Conservation (phyloP, 2,329 filamentous ascomycete species). For the Chaetomiaceae sp. region DNA sequence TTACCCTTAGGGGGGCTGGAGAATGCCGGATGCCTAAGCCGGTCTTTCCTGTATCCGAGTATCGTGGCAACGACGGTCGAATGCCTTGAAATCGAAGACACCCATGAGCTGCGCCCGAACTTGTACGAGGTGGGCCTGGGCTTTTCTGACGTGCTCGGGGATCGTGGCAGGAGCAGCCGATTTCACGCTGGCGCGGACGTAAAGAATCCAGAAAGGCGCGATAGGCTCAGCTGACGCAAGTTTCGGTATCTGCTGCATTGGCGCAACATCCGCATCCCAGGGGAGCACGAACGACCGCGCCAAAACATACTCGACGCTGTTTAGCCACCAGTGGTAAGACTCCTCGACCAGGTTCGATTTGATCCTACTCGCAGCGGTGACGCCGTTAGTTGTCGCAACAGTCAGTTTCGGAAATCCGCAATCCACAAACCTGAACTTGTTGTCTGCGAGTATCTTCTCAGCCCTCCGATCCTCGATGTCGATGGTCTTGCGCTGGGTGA, state of each 20-base stretch:
- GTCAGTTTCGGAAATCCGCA: too few species aligned
- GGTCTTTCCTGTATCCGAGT: conserved; percentile 36
- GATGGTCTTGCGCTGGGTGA: conserved; percentile 49
- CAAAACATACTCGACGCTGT: conserved; percentile 50
- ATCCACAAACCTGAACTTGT: conserved; percentile 42
- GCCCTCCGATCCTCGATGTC: conserved; percentile 49
- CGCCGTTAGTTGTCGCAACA: too few species aligned
- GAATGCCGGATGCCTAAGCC: conserved; percentile 5
- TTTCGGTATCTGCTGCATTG: conserved; percentile 28
- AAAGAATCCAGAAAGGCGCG: conserved; percentile 50
- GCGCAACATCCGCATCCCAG: conserved; percentile 21
- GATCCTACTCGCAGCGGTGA: conserved; percentile 33
- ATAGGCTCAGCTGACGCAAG: conserved; percentile 44
- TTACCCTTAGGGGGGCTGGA: too few species aligned
- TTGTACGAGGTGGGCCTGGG: conserved; percentile 43
- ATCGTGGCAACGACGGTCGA: conserved; percentile 49
- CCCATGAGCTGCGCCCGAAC: conserved; percentile 44
- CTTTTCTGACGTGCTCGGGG: conserved; percentile 50
- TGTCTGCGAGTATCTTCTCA: conserved; percentile 43
- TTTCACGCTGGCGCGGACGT: conserved; percentile 46
- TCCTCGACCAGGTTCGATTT: conserved; percentile 50
- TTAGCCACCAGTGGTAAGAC: conserved; percentile 46
- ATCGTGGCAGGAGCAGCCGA: conserved; percentile 37
- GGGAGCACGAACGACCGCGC: conserved; percentile 33
- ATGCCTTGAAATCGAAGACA: conserved; percentile 45